Evolutionary conservation across 192 early-diverging fungal species (phyloP).

Genomic region (Pecoramyces ruminantium): DNA sequence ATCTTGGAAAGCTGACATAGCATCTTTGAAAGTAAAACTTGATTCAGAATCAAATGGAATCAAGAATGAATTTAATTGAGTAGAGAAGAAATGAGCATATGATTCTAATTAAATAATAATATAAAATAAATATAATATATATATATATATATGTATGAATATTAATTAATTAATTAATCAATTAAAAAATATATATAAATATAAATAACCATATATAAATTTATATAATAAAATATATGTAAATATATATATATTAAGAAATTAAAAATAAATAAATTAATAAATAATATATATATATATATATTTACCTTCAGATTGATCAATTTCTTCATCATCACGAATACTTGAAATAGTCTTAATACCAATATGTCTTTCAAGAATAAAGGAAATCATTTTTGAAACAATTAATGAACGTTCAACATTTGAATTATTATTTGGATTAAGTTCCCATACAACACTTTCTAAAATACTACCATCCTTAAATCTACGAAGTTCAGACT

Average conservation of each 20-base stretch:
- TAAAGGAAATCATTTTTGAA: constrained; percentile 55
- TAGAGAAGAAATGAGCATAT: constrained; percentile 38
- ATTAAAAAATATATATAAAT: too few species aligned
- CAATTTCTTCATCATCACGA: constrained; percentile 5
- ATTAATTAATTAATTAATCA: too few species aligned
- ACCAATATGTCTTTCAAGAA: constrained; percentile 57
- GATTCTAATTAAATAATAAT: not conserved
- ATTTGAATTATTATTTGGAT: constrained; percentile 3
- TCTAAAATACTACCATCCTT: constrained; percentile 80
- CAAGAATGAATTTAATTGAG: constrained; percentile 45
- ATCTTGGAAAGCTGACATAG: constrained; percentile 44
- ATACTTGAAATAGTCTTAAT: constrained; percentile 13
- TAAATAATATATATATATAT: not conserved
- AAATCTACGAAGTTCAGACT: constrained; percentile 80
- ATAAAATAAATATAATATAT: too few species aligned
- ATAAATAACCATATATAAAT: too few species aligned
- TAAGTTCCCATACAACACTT: constrained; percentile 64
- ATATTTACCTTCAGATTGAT: constrained; percentile 3
- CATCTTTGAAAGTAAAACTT: constrained; percentile 38
- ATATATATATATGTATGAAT: too few species aligned
- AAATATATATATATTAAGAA: too few species aligned
- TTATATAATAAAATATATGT: too few species aligned
- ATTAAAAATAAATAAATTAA: too few species aligned
- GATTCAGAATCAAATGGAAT: constrained; percentile 17
- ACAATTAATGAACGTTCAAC: constrained; percentile 53